Evolutionary conservation across 2,329 filamentous ascomycete species (phyloP).

Genomic region (Microsporum canis): DNA sequence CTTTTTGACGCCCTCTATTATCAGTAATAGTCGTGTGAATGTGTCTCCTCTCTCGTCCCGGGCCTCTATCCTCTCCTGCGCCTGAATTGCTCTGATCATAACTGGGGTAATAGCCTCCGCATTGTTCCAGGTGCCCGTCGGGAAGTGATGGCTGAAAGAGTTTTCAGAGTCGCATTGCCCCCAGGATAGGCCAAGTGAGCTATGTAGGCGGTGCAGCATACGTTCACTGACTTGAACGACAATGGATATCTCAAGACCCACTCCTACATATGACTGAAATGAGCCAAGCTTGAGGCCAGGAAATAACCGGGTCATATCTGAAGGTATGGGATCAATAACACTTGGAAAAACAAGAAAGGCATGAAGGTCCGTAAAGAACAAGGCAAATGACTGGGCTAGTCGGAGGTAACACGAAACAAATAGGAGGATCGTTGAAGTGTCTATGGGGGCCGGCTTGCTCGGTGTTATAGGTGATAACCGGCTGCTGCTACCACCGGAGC

Average conservation of each 20-base stretch:
- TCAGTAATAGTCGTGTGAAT: not conserved
- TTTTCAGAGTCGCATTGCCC: not conserved
- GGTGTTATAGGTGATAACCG: not conserved
- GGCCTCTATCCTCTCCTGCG: not conserved
- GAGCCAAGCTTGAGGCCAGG: not conserved
- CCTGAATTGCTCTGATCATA: not conserved
- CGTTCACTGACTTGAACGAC: not conserved
- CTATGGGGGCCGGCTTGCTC: not conserved
- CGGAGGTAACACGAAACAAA: not conserved
- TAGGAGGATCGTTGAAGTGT: not conserved
- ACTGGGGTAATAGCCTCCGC: not conserved
- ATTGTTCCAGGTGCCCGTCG: not conserved
- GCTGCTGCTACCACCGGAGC: not conserved
- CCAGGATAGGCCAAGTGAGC: not conserved
- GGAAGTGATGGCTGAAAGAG: not conserved
- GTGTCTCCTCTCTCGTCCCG: not conserved
- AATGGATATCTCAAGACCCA: not conserved
- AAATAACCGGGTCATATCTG: not conserved
- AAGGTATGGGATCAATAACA: not conserved
- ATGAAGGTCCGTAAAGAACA: conserved; percentile 1
- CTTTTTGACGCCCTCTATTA: not conserved
- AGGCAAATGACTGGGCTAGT: not conserved
- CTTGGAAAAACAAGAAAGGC: not conserved
- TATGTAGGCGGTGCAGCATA: not conserved
- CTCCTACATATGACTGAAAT: not conserved